Conservation (phyloP, 306 rosid species). For the Mimosa pudica region DNA sequence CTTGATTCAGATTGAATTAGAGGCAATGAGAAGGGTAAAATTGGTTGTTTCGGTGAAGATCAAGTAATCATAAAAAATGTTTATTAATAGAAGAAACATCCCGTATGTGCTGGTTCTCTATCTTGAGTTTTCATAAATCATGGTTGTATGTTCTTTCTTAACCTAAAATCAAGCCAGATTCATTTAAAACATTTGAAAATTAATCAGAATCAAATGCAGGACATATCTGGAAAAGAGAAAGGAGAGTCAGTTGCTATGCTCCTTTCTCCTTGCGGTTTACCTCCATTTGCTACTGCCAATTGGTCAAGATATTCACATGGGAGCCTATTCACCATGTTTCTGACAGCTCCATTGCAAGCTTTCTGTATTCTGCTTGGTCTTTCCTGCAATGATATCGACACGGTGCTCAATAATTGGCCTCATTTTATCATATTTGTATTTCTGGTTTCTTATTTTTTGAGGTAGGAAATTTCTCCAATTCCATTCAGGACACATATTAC, state of each 20-base stretch:
- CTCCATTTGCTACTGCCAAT: conserved; percentile 41
- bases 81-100: conserved; percentile 20
- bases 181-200: conserved; percentile 22
- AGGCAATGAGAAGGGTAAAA: neutral
- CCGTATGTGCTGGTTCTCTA: too few species aligned
- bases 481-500: conserved; percentile 65
- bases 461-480: conserved; percentile 33
- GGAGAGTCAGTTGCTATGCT: conserved; percentile 95
- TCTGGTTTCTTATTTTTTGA: conserved; percentile 16
- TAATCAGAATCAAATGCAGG: conserved; percentile 48
- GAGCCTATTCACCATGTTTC: conserved; percentile 88
- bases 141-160: conserved; percentile 1
- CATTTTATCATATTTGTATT: conserved; percentile 26
- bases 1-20: conserved; percentile 18
- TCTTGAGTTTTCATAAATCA: conserved; percentile 8
- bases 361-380: conserved; percentile 75
- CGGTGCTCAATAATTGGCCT: conserved; percentile 49
- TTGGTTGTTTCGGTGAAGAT: conserved; percentile 12
- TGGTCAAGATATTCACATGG: conserved; percentile 63
- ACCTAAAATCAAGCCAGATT: conserved; percentile 10
- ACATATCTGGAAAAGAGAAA: conserved; percentile 68
- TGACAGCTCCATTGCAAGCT: conserved; percentile 92
- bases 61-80: neutral
- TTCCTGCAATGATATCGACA: conserved; percentile 69
- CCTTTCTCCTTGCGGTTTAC: conserved; percentile 66